Evolutionary conservation across 768 basidiomycete genomes (phyloP).

Genomic region (Mrakia blollopis): DNA sequence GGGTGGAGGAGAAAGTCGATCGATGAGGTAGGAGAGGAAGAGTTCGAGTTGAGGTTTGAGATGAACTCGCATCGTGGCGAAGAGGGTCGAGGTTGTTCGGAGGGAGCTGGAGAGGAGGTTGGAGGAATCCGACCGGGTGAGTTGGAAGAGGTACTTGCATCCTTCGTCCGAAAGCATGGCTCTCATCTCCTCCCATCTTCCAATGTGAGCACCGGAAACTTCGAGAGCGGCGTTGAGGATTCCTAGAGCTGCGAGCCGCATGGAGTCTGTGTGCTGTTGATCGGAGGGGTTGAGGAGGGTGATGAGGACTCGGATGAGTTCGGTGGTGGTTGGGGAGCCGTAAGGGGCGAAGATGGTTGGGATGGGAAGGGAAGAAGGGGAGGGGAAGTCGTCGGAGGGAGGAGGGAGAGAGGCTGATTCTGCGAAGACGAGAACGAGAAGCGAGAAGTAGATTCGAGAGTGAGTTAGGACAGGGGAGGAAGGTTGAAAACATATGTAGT

Average conservation of each 20-base stretch:
- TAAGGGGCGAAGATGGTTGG: slow-evolving; percentile 50
- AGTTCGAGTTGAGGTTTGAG: slow-evolving; percentile 93
- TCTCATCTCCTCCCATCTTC: slow-evolving; percentile 69
- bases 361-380: neutral
- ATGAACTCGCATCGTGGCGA: slow-evolving; percentile 76
- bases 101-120: slow-evolving; percentile 72
- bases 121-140: slow-evolving; percentile 83
- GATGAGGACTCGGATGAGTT: slow-evolving; percentile 87
- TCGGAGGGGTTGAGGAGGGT: slow-evolving; percentile 93
- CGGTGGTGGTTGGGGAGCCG: slow-evolving; percentile 85
- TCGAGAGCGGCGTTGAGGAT: slow-evolving; percentile 86
- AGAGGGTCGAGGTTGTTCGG: slow-evolving; percentile 78
- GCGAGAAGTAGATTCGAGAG: neutral
- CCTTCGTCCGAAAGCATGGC: slow-evolving; percentile 77
- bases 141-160: slow-evolving; percentile 87
- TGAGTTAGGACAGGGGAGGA: neutral
- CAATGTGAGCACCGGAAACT: slow-evolving; percentile 68
- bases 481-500: too few species aligned
- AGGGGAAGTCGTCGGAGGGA: neutral
- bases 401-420: neutral
- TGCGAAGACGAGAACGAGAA: too few species aligned
- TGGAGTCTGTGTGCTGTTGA: slow-evolving; percentile 92
- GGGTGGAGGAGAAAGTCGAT: slow-evolving; percentile 63
- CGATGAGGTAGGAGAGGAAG: slow-evolving; percentile 88
- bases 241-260: slow-evolving; percentile 77